phyloP scores from a whole-genome alignment of 2,329 filamentous ascomycete genomes.

The Lasiodiplodia hormozganensis region DNA sequence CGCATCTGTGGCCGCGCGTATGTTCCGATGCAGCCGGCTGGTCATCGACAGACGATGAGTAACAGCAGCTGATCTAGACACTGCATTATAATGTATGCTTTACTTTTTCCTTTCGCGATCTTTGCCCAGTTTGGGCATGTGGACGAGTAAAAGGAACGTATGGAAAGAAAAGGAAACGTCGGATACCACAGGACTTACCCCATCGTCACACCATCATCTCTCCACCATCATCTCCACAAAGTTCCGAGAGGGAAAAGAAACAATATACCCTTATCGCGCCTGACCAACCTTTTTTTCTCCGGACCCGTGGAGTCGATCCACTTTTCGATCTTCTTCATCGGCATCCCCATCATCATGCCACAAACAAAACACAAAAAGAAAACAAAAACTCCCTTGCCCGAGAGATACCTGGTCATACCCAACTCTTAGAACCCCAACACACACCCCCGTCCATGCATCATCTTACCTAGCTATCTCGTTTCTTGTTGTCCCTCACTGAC shows the following conservation, averaged over 20 bases:
- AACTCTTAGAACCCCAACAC: not conserved
- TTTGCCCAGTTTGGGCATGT: not conserved
- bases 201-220: slow-evolving; percentile 14
- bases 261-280: not conserved
- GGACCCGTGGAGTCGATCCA: not conserved
- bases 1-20: not conserved
- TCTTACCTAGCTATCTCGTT: not conserved
- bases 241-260: not conserved
- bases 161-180: not conserved
- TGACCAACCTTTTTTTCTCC: not conserved
- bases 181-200: not conserved
- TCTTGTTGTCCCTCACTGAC: not conserved
- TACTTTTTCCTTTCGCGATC: not conserved
- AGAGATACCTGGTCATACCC: too few species aligned
- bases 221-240: not conserved
- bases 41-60: not conserved
- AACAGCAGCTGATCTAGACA: not conserved
- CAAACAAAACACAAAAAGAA: too few species aligned
- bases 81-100: not conserved
- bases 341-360: not conserved
- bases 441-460: not conserved
- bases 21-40: not conserved
- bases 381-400: too few species aligned
- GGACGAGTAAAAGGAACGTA: not conserved
- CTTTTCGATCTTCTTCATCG: not conserved